Base-by-base conservation (phyloP, 164 flowering plant genomes). In the Saururus chinensis region DNA sequence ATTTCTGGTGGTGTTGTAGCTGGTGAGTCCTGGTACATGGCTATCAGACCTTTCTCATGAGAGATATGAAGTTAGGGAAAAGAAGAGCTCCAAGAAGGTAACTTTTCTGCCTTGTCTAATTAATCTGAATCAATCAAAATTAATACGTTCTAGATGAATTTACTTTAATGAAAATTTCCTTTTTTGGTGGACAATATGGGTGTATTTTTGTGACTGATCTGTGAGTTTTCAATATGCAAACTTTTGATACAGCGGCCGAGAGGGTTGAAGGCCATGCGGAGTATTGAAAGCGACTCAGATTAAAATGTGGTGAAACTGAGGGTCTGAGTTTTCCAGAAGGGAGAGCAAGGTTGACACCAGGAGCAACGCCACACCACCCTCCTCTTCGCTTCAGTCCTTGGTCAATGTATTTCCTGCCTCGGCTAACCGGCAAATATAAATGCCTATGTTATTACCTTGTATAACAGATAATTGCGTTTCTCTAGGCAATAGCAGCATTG, bases 221-320 rank as follows among this genome's bases (percentile, higher is more conserved):
- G 16, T 17, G 30, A 17, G 45, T 30, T 21, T 12, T 51, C 21
- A 26, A 19, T 26, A 19, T 62, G 35, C 4, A 37, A 22, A 8
- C 0, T 53, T 53, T 62, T 41, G 19, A 9, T 25, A 80, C 92
- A 90, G 97, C 85, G 87, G 72, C 90, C 97, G 11, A 82, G 95
- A 76, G 97, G 97, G 20, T 72, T 90, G 69, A 90, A 85, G 79
- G 95, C 95, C 0, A 90, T 90, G 97, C 85, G 88, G 17, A 87
- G 76, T 69, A 68, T 87, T 80, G 92, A 85, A 1, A 87, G 92
- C 12, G 95, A 90, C 30, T 85, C 97, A 0, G 97, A 90, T 40
- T 85, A 77, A 64, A 41, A 12, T 45, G 49, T 7, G 49, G 16
- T 12, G 14, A 12, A 4, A 45, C 49, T 45, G 49, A 12, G 2